Conservation (phyloP, 176 grass and related monocot species). For the Ensete ventricosum region DNA sequence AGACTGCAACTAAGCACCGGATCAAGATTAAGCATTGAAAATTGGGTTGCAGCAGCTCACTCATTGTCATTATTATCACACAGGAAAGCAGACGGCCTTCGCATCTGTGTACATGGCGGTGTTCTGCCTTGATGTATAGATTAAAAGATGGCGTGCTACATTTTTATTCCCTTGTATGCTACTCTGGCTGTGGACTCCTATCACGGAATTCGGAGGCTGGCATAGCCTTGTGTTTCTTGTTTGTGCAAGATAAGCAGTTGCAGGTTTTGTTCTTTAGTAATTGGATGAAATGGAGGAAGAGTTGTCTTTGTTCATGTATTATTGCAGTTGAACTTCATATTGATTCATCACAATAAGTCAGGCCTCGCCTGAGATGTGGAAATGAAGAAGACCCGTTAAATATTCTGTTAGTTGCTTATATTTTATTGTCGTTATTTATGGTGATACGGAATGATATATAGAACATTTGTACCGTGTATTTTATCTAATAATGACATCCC, state of each 20-base stretch:
- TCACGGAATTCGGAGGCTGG: background rate
- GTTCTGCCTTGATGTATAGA: background rate
- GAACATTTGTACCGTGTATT: background rate
- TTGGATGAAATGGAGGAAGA: background rate
- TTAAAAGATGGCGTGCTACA: background rate
- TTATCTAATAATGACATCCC: background rate
- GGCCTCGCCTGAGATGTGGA: background rate
- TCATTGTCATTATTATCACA: background rate
- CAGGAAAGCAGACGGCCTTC: background rate
- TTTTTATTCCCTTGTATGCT: background rate
- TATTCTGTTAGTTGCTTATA: constrained; percentile 1
- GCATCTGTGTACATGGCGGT: background rate
- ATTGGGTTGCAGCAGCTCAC: background rate
- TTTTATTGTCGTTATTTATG: constrained; percentile 1
- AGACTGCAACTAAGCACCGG: constrained; percentile 3
- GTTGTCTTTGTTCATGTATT: constrained; percentile 4
- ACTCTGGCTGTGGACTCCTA: background rate
- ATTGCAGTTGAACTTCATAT: constrained; percentile 13
- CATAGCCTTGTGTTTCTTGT: background rate
- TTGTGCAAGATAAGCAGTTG: background rate
- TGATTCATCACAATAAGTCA: constrained; percentile 19
- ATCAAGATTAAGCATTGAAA: background rate
- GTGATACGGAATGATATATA: background rate
- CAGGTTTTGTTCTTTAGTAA: constrained; percentile 8
- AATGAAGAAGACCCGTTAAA: background rate